A percentile compares a stretch with the other conserved stretches of the same genome.
These are phyloP conservation scores for Pinus taeda DNA, from an alignment of 75 land plant genomes.

Conservation along the genomic window DNA sequence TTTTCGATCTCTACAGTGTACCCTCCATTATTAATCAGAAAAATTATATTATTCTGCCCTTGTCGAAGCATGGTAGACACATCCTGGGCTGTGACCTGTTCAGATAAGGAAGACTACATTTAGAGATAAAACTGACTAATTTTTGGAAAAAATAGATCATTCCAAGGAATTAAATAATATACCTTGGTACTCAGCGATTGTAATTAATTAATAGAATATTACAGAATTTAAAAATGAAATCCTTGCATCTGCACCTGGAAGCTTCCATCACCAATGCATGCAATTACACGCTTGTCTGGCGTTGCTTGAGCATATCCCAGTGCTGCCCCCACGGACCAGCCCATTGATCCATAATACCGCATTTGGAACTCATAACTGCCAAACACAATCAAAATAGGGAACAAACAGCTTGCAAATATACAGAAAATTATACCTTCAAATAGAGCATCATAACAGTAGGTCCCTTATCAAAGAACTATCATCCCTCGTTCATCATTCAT, in stretches of 20 bases:
- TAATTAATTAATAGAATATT: neutral
- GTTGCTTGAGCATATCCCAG: slow-evolving; percentile 40
- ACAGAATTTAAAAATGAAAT: neutral
- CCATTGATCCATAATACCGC: slow-evolving; percentile 53
- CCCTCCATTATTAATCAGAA: slow-evolving; percentile 54
- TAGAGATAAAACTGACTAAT: too few species aligned
- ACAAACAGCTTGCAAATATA: too few species aligned
- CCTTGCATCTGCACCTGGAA: slow-evolving; percentile 46
- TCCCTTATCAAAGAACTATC: too few species aligned
- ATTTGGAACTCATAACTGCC: slow-evolving; percentile 50
- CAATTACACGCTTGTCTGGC: slow-evolving; percentile 33
- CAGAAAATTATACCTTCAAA: too few species aligned
- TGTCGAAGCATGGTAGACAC: slow-evolving; percentile 44
- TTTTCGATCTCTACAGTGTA: slow-evolving; percentile 50
- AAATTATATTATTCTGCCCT: slow-evolving; percentile 31
- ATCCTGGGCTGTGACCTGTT: slow-evolving; percentile 47
- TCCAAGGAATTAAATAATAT: neutral
- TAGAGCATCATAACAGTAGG: too few species aligned
- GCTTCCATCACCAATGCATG: slow-evolving; percentile 62
- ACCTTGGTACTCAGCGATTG: neutral
- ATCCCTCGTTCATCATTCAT: too few species aligned
- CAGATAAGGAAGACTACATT: neutral
- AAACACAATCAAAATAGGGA: too few species aligned
- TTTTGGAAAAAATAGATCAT: neutral
- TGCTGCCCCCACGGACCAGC: slow-evolving; percentile 59